Evolutionary conservation across 2,329 filamentous ascomycete species (phyloP), one percentile per base, ranked within the genome.

Genomic region (Diaporthe vexans): DNA sequence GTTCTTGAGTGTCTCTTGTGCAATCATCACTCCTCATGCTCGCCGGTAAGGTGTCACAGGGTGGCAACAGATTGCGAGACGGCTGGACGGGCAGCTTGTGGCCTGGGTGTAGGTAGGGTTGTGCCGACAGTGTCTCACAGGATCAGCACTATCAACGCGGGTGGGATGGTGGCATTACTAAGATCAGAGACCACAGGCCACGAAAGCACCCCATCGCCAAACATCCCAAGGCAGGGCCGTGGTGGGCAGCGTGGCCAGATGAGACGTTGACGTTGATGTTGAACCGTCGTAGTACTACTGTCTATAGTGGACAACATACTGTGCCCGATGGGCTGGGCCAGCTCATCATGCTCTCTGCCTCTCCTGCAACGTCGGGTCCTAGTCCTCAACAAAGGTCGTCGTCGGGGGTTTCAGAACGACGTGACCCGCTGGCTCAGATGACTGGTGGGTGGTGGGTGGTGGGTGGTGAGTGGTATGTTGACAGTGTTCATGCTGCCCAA

Each of bases 61-160:
- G 72, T 72, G 72, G 72, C 74, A 75, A 75, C 29, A 74, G 68
- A 72, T 69, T 72, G 72, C 72, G 72, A 72, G 59, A 70, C 72
- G 51, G 52, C 54, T 35, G 54, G 48, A 52, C 4, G 48, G 61
- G 40, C 54, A 40, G 52, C 54, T 48, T 72, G 24, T 48, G 57
- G 37, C 54, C 29, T 68, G 59, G 59, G n/a, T 59, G 48, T 57
- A 73, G 71, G 46, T 57, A 73, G 71, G 52, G 51, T 73, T 73
- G 71, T 33, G 65, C 65, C 37, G 54, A 71, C 65, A 54, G 65
- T 76, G 74, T 74, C 74, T 76, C 74, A 74, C 33, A 59, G 58
- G 43, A 70, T 76, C 67, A 76, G 74, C 74, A 68, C 74, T 73
- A 73, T 56, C 71, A 71, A 33, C 35, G 65, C 35, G 43, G 52